Conservation (phyloP, 208 protist species). For the Cochliopodium minus region DNA sequence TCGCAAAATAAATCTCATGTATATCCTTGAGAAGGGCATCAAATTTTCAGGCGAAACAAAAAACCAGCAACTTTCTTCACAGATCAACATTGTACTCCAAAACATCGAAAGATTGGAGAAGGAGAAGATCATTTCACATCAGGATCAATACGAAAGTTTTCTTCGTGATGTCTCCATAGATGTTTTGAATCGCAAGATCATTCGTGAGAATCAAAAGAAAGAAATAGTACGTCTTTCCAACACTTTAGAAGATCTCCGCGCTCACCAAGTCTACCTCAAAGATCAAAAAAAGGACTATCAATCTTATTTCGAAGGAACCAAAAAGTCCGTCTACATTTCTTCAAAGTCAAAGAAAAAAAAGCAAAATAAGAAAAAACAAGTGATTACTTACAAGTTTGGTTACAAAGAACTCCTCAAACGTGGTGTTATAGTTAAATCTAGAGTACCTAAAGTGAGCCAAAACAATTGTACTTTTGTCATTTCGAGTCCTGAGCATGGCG, state of each 20-base stretch:
- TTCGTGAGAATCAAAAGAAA: slow-evolving; percentile 32
- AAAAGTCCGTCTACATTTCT: slow-evolving; percentile 20
- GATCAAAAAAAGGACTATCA: slow-evolving; percentile 34
- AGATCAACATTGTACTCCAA: too few relatives aligned
- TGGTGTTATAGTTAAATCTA: slow-evolving; percentile 33
- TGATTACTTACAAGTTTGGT: slow-evolving; percentile 18
- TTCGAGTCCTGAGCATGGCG: slow-evolving; percentile 22
- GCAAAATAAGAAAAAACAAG: too few relatives aligned
- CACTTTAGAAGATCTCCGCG: slow-evolving; percentile 19
- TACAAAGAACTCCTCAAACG: slow-evolving; percentile 17
- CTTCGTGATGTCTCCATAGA: slow-evolving; percentile 36
- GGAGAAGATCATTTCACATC: slow-evolving; percentile 19
- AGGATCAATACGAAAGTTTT: slow-evolving; percentile 31
- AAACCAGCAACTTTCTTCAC: too few relatives aligned
- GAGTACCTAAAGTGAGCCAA: slow-evolving; percentile 16
- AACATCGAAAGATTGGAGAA: slow-evolving; percentile 34
- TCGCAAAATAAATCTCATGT: slow-evolving; percentile 24
- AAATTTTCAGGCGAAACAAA: too few relatives aligned
- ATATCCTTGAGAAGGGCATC: slow-evolving; percentile 28
- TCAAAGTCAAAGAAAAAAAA: neutral
- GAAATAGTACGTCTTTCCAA: slow-evolving; percentile 28
- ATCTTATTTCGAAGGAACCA: slow-evolving; percentile 23
- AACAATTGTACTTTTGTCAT: slow-evolving; percentile 32
- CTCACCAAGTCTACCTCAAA: slow-evolving; percentile 30
- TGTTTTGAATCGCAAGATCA: slow-evolving; percentile 28